phyloP scores from a whole-genome alignment of 768 basidiomycete genomes.

The Zangia roseola region DNA sequence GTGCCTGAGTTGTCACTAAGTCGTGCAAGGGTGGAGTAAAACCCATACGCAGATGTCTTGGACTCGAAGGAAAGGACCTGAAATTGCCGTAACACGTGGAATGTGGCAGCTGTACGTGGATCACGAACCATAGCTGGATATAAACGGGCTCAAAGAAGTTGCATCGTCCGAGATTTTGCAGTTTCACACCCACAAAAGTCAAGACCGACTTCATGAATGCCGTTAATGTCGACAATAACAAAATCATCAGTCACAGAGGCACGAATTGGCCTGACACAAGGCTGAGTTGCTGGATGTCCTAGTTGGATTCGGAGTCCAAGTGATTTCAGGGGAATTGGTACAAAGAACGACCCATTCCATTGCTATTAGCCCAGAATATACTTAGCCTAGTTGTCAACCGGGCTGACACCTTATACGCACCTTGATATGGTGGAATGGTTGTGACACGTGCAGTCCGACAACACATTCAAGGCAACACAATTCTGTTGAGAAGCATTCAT shows the following conservation, averaged over 20 bases:
- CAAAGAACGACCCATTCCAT: slow-evolving; percentile 22
- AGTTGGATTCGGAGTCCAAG: slow-evolving; percentile 26
- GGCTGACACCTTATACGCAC: background rate
- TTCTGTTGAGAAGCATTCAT: slow-evolving; percentile 7
- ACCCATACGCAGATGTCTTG: slow-evolving; percentile 34
- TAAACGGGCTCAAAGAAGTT: slow-evolving; percentile 32
- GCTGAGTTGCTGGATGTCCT: slow-evolving; percentile 14
- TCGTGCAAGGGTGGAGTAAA: slow-evolving; percentile 26
- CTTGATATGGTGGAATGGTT: slow-evolving; percentile 18
- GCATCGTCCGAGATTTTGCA: slow-evolving; percentile 14
- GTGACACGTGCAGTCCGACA: slow-evolving; percentile 3
- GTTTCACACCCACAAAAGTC: slow-evolving; percentile 32
- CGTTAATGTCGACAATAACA: slow-evolving; percentile 28
- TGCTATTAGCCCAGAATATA: background rate
- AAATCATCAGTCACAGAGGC: slow-evolving; percentile 18
- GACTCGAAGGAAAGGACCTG: slow-evolving; percentile 33
- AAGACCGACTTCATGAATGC: slow-evolving; percentile 26
- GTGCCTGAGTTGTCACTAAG: background rate
- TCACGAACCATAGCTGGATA: slow-evolving; percentile 31
- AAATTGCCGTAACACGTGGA: slow-evolving; percentile 29
- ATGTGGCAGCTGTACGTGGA: slow-evolving; percentile 32
- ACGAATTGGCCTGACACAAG: slow-evolving; percentile 12
- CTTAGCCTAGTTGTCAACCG: background rate
- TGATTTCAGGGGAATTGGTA: slow-evolving; percentile 10
- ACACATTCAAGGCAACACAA: slow-evolving; percentile 9